Base-by-base conservation (phyloP, 345 rosid genomes). In the Eucalyptus globulus region DNA sequence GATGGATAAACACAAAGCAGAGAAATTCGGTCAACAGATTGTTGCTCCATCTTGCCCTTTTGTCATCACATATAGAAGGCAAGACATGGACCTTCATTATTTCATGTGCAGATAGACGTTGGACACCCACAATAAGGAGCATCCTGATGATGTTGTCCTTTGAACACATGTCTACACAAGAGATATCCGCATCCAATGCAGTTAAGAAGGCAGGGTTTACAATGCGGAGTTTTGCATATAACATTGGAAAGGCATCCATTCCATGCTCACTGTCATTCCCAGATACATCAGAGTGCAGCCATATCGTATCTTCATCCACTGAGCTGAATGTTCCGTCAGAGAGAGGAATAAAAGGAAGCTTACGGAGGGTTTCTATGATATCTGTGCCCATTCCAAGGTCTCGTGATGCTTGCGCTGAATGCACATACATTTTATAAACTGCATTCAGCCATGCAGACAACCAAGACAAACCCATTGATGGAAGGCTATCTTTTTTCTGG, bases 61-160 rank as follows among this genome's bases (percentile, higher is more conserved):
- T 88, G 62, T 89, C 93, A 87, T 92, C 93, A 89, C 92, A 94
- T 58, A 96, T 87, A 50, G 95, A 94, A 76, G 97, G 98, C 94
- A 97, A 90, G 92, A 97, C 90, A 87, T 96, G 97, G 90, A 95
- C 90, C 93, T 91, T 97, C 72, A 95, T 89, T 89, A 97, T 96
- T 89, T 97, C 99, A 95, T 97, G 99, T 24, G 98, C 94, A 90
- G 99, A 95, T 87, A 97, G 92, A 91, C 92, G 94, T 88, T 95
- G 98, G 80, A 95, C 94, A 65, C 99, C 99, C 88, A 95, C 90
- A 90, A 87, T 93, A 88, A 89, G 94, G 89, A 97, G 97, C 95
- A 97, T 94, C 91, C 92, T 90, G 51, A 91, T 90, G 45, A 92
- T 91, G 91, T 94, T 95, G 86, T 95, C 95, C 24, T n/a, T 92